phyloP scores from a whole-genome alignment of 192 early-diverging fungal genomes.

The Globomyces pollinis-pini region DNA sequence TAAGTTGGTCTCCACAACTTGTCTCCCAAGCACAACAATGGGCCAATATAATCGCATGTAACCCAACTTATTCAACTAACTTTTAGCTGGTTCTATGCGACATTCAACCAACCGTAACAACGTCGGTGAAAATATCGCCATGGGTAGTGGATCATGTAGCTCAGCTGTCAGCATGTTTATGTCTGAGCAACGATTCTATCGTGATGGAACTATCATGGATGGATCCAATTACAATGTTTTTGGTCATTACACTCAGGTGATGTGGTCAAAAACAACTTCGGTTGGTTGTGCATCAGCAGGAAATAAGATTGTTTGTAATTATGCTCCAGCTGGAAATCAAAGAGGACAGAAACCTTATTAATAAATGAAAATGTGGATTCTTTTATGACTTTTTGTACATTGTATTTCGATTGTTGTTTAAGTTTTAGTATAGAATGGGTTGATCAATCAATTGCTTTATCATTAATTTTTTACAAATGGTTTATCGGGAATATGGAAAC shows the following conservation, averaged over 20 bases:
- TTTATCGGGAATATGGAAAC: too few species aligned
- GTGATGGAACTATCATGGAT: neutral
- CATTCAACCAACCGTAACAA: too few species aligned
- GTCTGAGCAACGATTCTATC: neutral
- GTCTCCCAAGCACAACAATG: neutral
- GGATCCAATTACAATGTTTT: neutral
- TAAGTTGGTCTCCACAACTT: neutral
- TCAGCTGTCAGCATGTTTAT: neutral
- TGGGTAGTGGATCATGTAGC: neutral
- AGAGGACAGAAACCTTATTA: neutral
- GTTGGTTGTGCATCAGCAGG: neutral
- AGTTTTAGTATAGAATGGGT: too few species aligned
- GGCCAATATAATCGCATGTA: neutral
- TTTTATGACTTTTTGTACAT: too few species aligned
- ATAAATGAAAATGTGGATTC: too few species aligned
- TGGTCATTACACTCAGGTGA: neutral
- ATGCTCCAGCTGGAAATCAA: neutral
- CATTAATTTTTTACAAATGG: too few species aligned
- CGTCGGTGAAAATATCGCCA: conserved; percentile 4
- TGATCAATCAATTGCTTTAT: too few species aligned
- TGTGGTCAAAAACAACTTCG: neutral
- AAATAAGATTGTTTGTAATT: neutral
- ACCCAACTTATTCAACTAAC: too few species aligned
- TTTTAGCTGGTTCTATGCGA: too few species aligned
- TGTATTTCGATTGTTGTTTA: too few species aligned